Base-by-base conservation (phyloP, 192 early-diverging fungal species). In the Podochytrium sp. region DNA sequence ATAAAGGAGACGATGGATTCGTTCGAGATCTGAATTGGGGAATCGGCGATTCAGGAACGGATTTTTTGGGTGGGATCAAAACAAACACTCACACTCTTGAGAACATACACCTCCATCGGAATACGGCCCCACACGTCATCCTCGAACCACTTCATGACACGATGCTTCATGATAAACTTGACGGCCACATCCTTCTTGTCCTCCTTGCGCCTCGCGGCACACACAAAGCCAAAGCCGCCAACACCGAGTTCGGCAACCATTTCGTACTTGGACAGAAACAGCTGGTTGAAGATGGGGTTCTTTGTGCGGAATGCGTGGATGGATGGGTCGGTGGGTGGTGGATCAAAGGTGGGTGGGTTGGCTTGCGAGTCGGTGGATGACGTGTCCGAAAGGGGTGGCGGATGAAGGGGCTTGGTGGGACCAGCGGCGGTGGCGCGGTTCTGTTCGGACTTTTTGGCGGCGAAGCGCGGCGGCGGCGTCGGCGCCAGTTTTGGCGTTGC, bases 211-310 rank as follows among this genome's bases (percentile, higher is more conserved):
- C 79, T 73, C 14, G 86, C 89, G 27, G 85, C 83, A n/a, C 87
- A 81, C 0, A 94, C 92, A 76, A 93, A 92, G 2, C 92, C 92
- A 73, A 91, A 92, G 29, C 91, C 92, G 56, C 92, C 92, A 35
- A 75, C 83, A 5, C 92, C 92, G 34, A 94, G 87, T 65, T 92
- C 25, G 25, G 66, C 34, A n/a, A 38, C 37, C 18, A 69, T 27
- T 1, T 51, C 6, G 51, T 69, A 69, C 23, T 52, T 34, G 1
- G 25, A 25, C 10, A 35, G 7, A 39, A 69, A 69, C 4, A 27
- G 23, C 37, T 7, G 10, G 51, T 69, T 55, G 27, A 69, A n/a
- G 29, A 18, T 20, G 18, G 40, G 37, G 25, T 69, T 69, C 23
- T 37, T 20, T 27, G 16, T 65, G 23, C 5, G 7, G 29, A 65